Evolutionary conservation across 2,329 filamentous ascomycete genomes (phyloP), one percentile per base, ranked within the genome.

Genomic region (Escovopsis sp.): DNA sequence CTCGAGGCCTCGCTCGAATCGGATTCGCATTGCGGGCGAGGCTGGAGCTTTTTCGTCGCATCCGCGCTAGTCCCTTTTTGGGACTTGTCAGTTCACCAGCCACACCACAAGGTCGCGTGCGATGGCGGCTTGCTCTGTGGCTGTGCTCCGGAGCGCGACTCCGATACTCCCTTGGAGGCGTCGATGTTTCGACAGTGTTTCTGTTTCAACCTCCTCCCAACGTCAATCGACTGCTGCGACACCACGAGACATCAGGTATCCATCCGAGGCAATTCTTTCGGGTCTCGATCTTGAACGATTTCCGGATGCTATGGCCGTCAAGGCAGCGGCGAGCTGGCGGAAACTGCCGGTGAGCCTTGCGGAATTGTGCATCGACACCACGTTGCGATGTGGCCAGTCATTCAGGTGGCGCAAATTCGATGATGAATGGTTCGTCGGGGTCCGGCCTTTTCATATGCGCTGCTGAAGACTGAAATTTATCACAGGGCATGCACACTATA

Each of bases 331-430:
- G 12, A 82, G 85, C 58, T 98, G 91, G 91, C 77, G 77, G 49
- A 93, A 85, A 65, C 66, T 98, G 51, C 87, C 91, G 23, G 67
- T 95, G 35, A 83, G 72, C 47, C 65, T 94, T 32, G 75, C 80
- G 4, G 91, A 98, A 58, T 74, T 98, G 4, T 95, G 86, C 59
- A 87, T 98, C 50, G 86, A 94, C 54, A 98, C 89, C 0, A 94
- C 87, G 0, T 68, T 98, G 32, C 80, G 89, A 48, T 98, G 91
- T 59, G 91, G 91, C 4, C 91, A 98, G 60, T 94, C 89, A 1
- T 98, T 98, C 54, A 80, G 89, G 67, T 98, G 91, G 91, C 82
- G 81, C 47, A 87, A 88, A 57, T 76, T 85, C 39, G 73, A 78
- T 36, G 78, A 88, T 58, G 82, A 89, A 68, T 98, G 91, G 91